A percentile compares a stretch with the other conserved stretches of the same genome.
These are phyloP conservation scores for Maudiozyma turicensis DNA, from an alignment of 805 yeast species.

Conservation along the genomic window DNA sequence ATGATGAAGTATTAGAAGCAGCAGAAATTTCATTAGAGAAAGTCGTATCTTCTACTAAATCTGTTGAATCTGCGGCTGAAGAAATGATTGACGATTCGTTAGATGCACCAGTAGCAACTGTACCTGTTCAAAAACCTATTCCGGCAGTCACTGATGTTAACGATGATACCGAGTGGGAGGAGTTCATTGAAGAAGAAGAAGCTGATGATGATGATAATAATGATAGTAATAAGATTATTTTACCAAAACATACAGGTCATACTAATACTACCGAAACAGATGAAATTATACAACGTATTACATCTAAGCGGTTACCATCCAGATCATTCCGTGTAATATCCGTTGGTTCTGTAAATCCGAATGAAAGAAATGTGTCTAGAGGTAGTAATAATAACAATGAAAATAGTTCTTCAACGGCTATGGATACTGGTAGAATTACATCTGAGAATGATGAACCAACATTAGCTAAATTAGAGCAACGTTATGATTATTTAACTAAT, in stretches of 20 bases:
- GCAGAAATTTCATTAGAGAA: neutral
- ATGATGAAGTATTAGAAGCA: neutral
- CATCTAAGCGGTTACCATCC: slow-evolving; percentile 12
- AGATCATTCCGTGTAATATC: slow-evolving; percentile 29
- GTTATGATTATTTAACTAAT: slow-evolving; percentile 25
- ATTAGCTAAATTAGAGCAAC: slow-evolving; percentile 22
- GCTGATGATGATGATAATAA: neutral
- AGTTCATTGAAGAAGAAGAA: neutral
- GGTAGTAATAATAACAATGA: too few relatives aligned
- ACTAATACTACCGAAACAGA: neutral
- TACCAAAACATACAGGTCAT: slow-evolving; percentile 6
- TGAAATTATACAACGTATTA: neutral
- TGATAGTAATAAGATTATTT: slow-evolving; percentile 3
- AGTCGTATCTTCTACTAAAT: neutral
- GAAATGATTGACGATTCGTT: neutral
- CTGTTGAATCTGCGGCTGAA: neutral
- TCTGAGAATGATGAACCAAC: slow-evolving; percentile 4
- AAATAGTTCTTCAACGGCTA: neutral
- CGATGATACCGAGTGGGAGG: neutral
- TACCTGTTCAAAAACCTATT: neutral
- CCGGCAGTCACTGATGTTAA: neutral
- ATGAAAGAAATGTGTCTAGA: neutral
- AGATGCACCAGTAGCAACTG: neutral
- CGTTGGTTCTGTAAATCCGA: slow-evolving; percentile 9
- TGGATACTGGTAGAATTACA: too few relatives aligned